Evolutionary conservation across 164 flowering plant genomes (phyloP).

Genomic region (Stephania japonica): DNA sequence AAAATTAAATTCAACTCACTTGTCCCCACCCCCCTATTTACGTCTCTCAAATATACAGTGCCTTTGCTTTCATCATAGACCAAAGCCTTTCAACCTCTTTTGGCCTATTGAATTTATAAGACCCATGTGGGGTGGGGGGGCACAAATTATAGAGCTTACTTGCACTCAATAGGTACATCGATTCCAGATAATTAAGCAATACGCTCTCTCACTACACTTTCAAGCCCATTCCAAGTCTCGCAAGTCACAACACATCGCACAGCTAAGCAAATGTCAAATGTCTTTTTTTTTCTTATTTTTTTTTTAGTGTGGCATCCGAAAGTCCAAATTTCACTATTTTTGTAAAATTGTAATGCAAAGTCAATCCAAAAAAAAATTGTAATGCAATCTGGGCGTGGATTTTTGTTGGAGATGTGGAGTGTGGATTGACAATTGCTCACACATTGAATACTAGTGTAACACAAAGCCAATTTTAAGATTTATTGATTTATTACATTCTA

Average conservation of each 20-base stretch:
- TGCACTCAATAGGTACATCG: not conserved
- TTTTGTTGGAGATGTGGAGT: no score
- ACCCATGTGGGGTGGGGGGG: not conserved
- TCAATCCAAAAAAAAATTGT: no score
- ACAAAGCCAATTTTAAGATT: no score
- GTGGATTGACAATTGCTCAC: no score
- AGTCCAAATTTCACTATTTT: not conserved
- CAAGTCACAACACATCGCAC: not conserved
- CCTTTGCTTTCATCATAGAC: not conserved
- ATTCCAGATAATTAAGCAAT: no score
- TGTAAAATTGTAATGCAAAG: not conserved
- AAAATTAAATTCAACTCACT: no score
- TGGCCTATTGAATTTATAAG: not conserved
- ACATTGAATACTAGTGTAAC: no score
- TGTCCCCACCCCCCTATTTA: not conserved
- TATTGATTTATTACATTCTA: no score
- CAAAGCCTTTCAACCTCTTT: not conserved
- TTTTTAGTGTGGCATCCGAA: not conserved
- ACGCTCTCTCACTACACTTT: not conserved
- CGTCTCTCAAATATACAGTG: not conserved
- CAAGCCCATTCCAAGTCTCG: not conserved
- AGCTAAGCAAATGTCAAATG: not conserved
- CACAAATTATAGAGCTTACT: not conserved
- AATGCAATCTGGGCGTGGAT: no score
- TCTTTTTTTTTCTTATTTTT: not conserved